Evolutionary conservation across 2,329 filamentous ascomycete species (phyloP).

Genomic region (Neofusicoccum ribis): DNA sequence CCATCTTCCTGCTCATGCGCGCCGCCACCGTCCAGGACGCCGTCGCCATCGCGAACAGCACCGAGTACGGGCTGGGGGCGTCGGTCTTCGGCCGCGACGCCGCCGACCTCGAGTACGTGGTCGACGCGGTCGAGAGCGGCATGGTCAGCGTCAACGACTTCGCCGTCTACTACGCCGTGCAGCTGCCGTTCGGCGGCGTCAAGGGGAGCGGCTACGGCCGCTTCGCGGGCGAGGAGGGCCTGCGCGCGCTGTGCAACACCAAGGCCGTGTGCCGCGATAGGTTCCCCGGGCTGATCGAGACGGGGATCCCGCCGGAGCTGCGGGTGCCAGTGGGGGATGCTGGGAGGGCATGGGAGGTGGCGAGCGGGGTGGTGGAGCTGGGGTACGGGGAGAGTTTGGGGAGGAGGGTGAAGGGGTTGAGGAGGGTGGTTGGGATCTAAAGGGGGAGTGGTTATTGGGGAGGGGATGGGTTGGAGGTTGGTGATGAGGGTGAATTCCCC

Average conservation of each 20-base stretch:
- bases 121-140: constrained; percentile 71
- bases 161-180: constrained; percentile 87
- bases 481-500: neutral
- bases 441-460: neutral
- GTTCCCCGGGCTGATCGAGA: constrained; percentile 59
- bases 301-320: constrained; percentile 76
- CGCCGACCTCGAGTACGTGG: constrained; percentile 62
- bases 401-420: constrained; percentile 43
- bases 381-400: constrained; percentile 47
- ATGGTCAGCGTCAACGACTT: constrained; percentile 98
- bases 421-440: constrained; percentile 27
- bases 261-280: constrained; percentile 85
- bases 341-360: constrained; percentile 43
- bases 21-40: constrained; percentile 66
- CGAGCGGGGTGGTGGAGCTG: constrained; percentile 49
- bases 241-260: constrained; percentile 79
- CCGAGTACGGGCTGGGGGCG: constrained; percentile 81
- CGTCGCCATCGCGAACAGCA: constrained; percentile 78
- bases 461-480: neutral
- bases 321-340: constrained; percentile 69
- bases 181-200: constrained; percentile 91
- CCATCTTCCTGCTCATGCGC: constrained; percentile 82
- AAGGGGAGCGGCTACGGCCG: constrained; percentile 85
- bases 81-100: constrained; percentile 76
- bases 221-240: constrained; percentile 87